These are phyloP conservation scores for Zygoascus flipseniorum DNA, from an alignment of 805 yeast species.

Conservation along the genomic window DNA sequence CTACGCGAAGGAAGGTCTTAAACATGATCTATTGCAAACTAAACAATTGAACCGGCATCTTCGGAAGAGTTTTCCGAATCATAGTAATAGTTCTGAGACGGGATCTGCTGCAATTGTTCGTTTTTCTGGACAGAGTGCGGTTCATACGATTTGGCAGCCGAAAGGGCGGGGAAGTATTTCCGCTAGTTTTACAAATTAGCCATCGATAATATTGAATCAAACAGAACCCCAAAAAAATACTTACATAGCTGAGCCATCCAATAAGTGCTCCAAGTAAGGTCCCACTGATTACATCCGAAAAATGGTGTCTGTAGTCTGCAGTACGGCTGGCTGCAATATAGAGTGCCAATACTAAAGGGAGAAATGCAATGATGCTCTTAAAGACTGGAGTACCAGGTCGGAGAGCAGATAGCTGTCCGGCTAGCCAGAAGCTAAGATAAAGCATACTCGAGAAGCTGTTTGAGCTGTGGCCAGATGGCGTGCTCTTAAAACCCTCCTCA, in stretches of 20 bases:
- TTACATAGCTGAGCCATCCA: constrained; percentile 39
- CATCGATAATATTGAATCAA: not conserved
- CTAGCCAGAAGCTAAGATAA: constrained; percentile 40
- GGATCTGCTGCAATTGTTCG: not conserved
- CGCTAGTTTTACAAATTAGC: constrained; percentile 4
- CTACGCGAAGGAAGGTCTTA: not conserved
- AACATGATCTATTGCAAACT: not conserved
- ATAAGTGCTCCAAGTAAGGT: constrained; percentile 52
- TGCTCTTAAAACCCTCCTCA: constrained; percentile 45
- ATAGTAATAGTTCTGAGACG: not conserved
- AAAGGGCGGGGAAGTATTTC: constrained; percentile 15
- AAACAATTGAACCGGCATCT: not conserved
- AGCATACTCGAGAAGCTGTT: constrained; percentile 44
- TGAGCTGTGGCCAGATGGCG: constrained; percentile 53
- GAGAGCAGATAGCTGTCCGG: constrained; percentile 40
- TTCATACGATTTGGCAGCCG: constrained; percentile 9
- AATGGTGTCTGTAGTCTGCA: constrained; percentile 88
- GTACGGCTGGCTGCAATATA: constrained; percentile 80
- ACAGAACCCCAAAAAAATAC: not conserved
- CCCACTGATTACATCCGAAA: constrained; percentile 74
- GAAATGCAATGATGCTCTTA: constrained; percentile 17
- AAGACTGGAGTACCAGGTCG: constrained; percentile 23
- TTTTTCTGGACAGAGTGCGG: constrained; percentile 8
- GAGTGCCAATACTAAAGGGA: constrained; percentile 47
- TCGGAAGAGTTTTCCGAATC: not conserved